Evolutionary conservation across 306 rosid genomes (phyloP).

Genomic region (Carpinus viminea): DNA sequence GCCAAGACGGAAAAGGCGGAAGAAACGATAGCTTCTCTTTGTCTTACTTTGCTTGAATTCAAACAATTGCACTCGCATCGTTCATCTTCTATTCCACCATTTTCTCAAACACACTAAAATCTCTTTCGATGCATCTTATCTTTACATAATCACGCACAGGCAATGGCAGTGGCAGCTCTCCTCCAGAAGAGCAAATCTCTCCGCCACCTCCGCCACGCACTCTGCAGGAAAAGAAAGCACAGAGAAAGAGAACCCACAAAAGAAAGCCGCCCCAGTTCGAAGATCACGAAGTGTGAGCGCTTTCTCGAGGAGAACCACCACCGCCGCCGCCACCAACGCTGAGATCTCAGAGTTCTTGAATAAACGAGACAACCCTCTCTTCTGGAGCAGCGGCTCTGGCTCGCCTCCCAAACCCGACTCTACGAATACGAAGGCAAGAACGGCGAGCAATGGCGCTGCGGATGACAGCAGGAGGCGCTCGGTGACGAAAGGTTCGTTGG

Average conservation of each 20-base stretch:
- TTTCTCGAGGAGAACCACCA: slow-evolving; percentile 35
- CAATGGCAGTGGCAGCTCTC: slow-evolving; percentile 77
- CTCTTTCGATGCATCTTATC: background rate
- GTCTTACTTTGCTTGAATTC: background rate
- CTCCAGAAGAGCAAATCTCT: slow-evolving; percentile 53
- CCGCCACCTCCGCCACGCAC: slow-evolving; percentile 14
- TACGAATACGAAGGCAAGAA: slow-evolving; percentile 9
- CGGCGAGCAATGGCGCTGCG: slow-evolving; percentile 8
- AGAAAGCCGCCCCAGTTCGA: slow-evolving; percentile 52
- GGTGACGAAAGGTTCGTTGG: slow-evolving; percentile 42
- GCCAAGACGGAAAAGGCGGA: background rate
- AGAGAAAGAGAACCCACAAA: slow-evolving; percentile 13
- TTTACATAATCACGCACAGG: background rate
- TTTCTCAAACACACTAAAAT: background rate
- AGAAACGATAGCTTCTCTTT: background rate
- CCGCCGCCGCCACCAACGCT: background rate
- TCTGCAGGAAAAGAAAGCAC: slow-evolving; percentile 29
- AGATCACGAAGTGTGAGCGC: slow-evolving; percentile 90
- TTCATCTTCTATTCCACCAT: background rate
- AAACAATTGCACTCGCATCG: background rate
- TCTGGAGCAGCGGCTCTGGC: slow-evolving; percentile 32
- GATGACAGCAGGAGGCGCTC: slow-evolving; percentile 50
- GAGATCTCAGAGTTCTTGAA: slow-evolving; percentile 61
- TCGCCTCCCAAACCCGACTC: slow-evolving; percentile 29
- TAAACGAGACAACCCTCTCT: slow-evolving; percentile 88